A percentile compares a stretch with the other conserved stretches of the same genome.
These are phyloP conservation scores for Wickerhamiella slavikovae DNA, from an alignment of 805 yeast genomes.

Conservation along the genomic window DNA sequence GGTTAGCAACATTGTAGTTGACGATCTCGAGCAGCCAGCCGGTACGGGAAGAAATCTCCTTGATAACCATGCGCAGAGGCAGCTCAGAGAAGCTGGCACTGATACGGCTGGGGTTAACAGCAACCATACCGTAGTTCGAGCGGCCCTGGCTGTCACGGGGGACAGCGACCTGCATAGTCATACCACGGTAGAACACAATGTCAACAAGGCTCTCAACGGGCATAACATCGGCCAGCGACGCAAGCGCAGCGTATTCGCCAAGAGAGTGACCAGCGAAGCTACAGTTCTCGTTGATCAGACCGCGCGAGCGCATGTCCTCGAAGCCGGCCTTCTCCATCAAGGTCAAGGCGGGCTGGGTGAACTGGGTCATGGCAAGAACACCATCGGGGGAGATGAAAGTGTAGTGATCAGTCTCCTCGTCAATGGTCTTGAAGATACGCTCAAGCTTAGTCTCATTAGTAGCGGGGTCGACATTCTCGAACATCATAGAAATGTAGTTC, in stretches of 20 bases:
- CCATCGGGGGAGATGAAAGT: slow-evolving; percentile 90
- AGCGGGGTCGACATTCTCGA: slow-evolving; percentile 75
- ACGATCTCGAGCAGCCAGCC: slow-evolving; percentile 94
- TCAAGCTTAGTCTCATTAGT: slow-evolving; percentile 63
- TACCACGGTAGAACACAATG: slow-evolving; percentile 98
- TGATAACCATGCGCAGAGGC: slow-evolving; percentile 86
- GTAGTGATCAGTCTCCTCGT: slow-evolving; percentile 57
- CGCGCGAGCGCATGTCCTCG: slow-evolving; percentile 92
- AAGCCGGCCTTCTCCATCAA: slow-evolving; percentile 98
- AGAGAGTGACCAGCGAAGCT: slow-evolving; percentile 98
- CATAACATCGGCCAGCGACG: slow-evolving; percentile 96
- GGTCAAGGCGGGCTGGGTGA: slow-evolving; percentile 97
- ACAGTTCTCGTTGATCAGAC: slow-evolving; percentile 79
- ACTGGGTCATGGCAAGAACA: slow-evolving; percentile 91
- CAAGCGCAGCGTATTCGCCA: slow-evolving; percentile 96
- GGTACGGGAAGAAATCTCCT: slow-evolving; percentile 64
- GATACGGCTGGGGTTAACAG: slow-evolving; percentile 91
- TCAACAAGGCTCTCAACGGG: slow-evolving; percentile 93
- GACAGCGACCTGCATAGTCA: slow-evolving; percentile 99
- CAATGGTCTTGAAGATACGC: slow-evolving; percentile 86
- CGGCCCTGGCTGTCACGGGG: slow-evolving; percentile 91
- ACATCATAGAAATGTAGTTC: slow-evolving; percentile 91
- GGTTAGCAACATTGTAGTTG: slow-evolving; percentile 93
- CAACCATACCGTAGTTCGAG: slow-evolving; percentile 98
- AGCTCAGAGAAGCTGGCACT: slow-evolving; percentile 76